Evolutionary conservation across 768 basidiomycete species (phyloP).

Genomic region (Boletus speciosus): DNA sequence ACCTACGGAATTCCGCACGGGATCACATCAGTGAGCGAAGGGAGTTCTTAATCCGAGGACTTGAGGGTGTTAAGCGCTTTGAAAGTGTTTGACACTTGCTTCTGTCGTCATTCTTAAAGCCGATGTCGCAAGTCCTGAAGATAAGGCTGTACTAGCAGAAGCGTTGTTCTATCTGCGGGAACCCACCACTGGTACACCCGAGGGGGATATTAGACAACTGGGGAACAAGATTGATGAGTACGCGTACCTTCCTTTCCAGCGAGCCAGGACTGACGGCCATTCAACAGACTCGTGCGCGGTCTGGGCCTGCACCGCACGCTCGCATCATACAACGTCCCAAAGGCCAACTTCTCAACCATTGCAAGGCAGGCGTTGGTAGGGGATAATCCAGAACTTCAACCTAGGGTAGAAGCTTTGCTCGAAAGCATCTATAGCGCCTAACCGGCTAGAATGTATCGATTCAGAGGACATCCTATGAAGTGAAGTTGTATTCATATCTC

Average conservation of each 20-base stretch:
- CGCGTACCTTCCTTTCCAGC: slow-evolving; percentile 18
- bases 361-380: slow-evolving; percentile 33
- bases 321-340: slow-evolving; percentile 61
- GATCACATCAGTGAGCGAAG: slow-evolving; percentile 65
- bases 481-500: background rate
- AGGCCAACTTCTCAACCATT: slow-evolving; percentile 48
- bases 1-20: slow-evolving; percentile 76
- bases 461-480: background rate
- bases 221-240: slow-evolving; percentile 55
- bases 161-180: slow-evolving; percentile 56
- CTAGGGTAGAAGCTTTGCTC: slow-evolving; percentile 47
- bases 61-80: background rate
- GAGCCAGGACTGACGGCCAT: slow-evolving; percentile 3
- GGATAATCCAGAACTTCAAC: slow-evolving; percentile 34
- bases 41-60: slow-evolving; percentile 1
- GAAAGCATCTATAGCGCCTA: slow-evolving; percentile 40
- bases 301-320: slow-evolving; percentile 60
- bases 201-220: slow-evolving; percentile 58
- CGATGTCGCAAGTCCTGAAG: slow-evolving; percentile 51
- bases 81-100: slow-evolving; percentile 68
- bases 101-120: slow-evolving; percentile 61
- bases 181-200: slow-evolving; percentile 58
- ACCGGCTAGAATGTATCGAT: background rate
- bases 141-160: slow-evolving; percentile 58
- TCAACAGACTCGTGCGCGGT: slow-evolving; percentile 50